These are phyloP conservation scores for Triticum dicoccoides DNA, from an alignment of 176 grass and related monocot genomes.

Conservation along the genomic window DNA sequence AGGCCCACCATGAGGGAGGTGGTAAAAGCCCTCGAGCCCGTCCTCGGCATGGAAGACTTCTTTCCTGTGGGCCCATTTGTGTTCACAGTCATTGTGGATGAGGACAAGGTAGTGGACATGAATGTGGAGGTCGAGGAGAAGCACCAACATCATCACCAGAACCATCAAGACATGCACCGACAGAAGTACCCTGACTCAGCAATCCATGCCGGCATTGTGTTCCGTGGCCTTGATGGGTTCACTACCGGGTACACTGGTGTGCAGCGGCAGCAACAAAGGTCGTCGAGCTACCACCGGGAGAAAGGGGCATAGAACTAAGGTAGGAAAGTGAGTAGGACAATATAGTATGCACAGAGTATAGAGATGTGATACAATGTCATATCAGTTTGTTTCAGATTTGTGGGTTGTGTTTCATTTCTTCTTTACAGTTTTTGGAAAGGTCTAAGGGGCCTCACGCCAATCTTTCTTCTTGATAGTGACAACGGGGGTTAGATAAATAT, in stretches of 20 bases:
- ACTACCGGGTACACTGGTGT: conserved; percentile 20
- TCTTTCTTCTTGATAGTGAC: conserved; percentile 35
- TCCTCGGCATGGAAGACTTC: conserved; percentile 60
- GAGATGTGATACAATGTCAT: conserved; percentile 45
- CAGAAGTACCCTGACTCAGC: conserved; percentile 63
- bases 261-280: conserved; percentile 29
- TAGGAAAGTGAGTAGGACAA: background rate
- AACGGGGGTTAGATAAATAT: conserved; percentile 3
- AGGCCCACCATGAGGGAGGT: conserved; percentile 77
- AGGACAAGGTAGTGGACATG: conserved; percentile 44
- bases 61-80: conserved; percentile 51
- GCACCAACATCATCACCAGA: conserved; percentile 8
- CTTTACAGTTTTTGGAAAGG: conserved; percentile 4
- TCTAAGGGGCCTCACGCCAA: background rate
- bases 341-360: conserved; percentile 21
- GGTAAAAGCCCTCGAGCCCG: conserved; percentile 60
- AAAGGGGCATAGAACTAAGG: conserved; percentile 30
- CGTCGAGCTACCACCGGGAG: conserved; percentile 36
- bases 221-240: conserved; percentile 22
- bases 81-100: conserved; percentile 60
- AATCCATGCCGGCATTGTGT: conserved; percentile 52
- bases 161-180: conserved; percentile 58
- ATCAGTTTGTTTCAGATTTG: conserved; percentile 13
- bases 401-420: conserved; percentile 29
- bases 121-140: conserved; percentile 42